These are phyloP conservation scores for Davidsoniella australis DNA, from an alignment of 2,329 filamentous ascomycete genomes.

Conservation along the genomic window DNA sequence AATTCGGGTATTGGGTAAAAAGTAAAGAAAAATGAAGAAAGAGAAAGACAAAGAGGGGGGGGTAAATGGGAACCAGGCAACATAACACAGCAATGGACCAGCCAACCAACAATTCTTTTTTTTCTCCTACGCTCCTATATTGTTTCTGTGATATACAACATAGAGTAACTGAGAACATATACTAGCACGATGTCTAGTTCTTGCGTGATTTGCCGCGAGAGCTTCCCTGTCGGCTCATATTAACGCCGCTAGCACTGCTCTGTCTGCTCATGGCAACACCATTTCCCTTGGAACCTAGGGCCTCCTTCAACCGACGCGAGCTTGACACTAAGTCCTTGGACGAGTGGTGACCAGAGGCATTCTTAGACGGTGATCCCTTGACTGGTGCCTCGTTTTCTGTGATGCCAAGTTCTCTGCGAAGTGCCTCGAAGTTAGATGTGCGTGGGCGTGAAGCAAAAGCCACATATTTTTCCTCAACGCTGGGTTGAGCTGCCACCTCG, in stretches of 20 bases:
- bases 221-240: constrained; percentile 39
- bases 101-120: not conserved
- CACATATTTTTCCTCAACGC: constrained; percentile 30
- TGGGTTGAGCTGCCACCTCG: constrained; percentile 34
- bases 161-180: not conserved
- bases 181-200: constrained; percentile 14
- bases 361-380: constrained; percentile 10
- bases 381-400: constrained; percentile 24
- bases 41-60: too few relatives aligned
- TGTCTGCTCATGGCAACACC: constrained; percentile 36
- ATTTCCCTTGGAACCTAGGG: constrained; percentile 16
- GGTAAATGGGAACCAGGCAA: too few relatives aligned
- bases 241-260: constrained; percentile 36
- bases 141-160: not conserved
- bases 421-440: constrained; percentile 28
- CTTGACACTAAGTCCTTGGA: constrained; percentile 40
- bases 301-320: constrained; percentile 37
- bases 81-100: not conserved
- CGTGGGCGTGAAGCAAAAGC: constrained; percentile 28
- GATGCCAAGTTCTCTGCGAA: constrained; percentile 34
- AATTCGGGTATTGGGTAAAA: too few relatives aligned
- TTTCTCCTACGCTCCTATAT: not conserved
- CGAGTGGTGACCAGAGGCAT: not conserved
- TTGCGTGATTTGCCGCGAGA: constrained; percentile 30
- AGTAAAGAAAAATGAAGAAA: too few relatives aligned